A percentile compares a stretch with the other conserved stretches of the same genome.
These are phyloP conservation scores for Cokeromyces recurvatus DNA, from an alignment of 371 early-diverging fungal genomes.

Conservation along the genomic window DNA sequence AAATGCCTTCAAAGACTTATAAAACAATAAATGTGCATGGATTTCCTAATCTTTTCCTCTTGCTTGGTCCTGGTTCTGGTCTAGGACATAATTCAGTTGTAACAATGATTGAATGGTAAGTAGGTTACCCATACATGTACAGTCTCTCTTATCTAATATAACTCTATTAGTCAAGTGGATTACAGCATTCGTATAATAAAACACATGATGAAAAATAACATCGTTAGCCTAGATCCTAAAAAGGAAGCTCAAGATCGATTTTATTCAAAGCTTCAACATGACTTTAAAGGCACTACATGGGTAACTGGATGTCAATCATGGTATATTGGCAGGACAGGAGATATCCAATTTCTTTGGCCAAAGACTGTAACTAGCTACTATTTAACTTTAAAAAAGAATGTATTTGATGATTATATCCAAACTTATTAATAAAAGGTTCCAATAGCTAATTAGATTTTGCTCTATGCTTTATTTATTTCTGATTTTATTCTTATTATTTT, in stretches of 20 bases:
- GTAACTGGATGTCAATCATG: slow-evolving; percentile 17
- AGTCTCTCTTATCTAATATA: too few relatives aligned
- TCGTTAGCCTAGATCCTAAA: slow-evolving; percentile 14
- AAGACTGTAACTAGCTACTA: slow-evolving; percentile 2
- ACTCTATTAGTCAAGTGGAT: slow-evolving; percentile 12
- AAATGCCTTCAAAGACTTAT: slow-evolving; percentile 18
- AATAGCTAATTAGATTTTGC: too few relatives aligned
- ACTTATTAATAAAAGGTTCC: too few relatives aligned
- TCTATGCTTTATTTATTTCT: too few relatives aligned
- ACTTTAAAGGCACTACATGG: slow-evolving; percentile 20
- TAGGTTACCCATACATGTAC: too few relatives aligned
- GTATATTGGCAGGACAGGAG: slow-evolving; percentile 9
- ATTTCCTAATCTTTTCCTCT: slow-evolving; percentile 40
- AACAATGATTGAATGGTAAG: slow-evolving; percentile 27
- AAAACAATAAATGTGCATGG: slow-evolving; percentile 20
- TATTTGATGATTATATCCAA: slow-evolving; percentile 4
- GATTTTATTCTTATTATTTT: too few relatives aligned
- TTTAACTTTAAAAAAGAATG: neutral
- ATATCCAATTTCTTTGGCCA: slow-evolving; percentile 10
- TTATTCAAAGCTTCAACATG: slow-evolving; percentile 1
- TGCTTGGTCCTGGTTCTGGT: slow-evolving; percentile 40
- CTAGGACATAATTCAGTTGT: slow-evolving; percentile 35
- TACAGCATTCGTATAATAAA: slow-evolving; percentile 7
- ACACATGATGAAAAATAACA: slow-evolving; percentile 16
- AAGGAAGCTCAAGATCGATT: slow-evolving; percentile 11